Evolutionary conservation across 345 rosid genomes (phyloP).

Genomic region (Citrus reticulata): DNA sequence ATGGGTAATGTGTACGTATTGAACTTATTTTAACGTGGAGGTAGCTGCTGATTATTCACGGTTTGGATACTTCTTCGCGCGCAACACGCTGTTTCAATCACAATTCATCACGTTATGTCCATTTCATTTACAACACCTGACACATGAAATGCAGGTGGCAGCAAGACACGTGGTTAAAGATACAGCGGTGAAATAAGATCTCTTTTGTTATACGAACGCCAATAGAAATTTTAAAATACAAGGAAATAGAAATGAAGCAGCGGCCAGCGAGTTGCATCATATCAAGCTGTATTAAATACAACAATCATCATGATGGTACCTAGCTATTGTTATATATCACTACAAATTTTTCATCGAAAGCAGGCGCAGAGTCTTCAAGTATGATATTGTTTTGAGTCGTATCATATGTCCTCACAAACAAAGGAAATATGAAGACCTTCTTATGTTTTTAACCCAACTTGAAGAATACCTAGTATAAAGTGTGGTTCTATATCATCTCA

Average conservation of each 20-base stretch:
- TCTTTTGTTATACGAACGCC: no score
- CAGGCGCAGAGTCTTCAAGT: background rate
- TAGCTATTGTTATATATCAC: background rate
- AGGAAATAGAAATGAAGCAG: background rate
- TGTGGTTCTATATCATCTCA: constrained; percentile 10
- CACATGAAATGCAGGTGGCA: no score
- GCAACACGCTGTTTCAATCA: no score
- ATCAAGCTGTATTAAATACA: background rate
- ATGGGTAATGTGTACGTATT: background rate
- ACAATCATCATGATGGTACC: background rate
- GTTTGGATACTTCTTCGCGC: no score
- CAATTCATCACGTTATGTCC: no score
- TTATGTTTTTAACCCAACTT: background rate
- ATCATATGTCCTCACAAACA: background rate
- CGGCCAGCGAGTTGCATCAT: background rate
- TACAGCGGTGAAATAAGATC: no score
- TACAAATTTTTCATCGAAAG: background rate
- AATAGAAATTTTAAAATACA: background rate
- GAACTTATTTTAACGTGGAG: no score
- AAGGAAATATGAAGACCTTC: background rate
- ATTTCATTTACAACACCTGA: no score
- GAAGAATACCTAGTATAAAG: background rate
- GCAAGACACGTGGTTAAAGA: no score
- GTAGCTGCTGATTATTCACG: no score
- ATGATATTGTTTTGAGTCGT: background rate